phyloP scores from a whole-genome alignment of 768 basidiomycete species.

The Tephrocybe sp. region DNA sequence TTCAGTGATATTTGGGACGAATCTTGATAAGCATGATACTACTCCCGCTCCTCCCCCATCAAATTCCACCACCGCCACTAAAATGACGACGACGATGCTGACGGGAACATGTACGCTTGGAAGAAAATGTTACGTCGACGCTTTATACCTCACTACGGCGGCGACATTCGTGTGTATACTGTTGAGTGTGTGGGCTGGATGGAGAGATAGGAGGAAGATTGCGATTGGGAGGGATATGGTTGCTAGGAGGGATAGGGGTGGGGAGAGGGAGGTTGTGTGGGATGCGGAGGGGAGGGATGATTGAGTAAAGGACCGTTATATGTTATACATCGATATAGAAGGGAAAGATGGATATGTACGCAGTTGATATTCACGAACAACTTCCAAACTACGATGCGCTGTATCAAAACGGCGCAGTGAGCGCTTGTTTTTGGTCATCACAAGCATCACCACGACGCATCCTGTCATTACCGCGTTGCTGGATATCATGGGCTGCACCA shows the following conservation, averaged over 20 bases:
- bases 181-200: conserved; percentile 50
- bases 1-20: conserved; percentile 78
- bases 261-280: too few species aligned
- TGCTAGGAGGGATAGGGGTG: too few species aligned
- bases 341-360: too few species aligned
- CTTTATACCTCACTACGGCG: conserved; percentile 48
- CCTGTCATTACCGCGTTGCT: too few species aligned
- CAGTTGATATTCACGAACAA: too few species aligned
- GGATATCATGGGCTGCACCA: too few species aligned
- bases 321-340: too few species aligned
- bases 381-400: too few species aligned
- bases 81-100: conserved; percentile 19
- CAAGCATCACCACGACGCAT: too few species aligned
- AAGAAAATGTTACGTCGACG: conserved; percentile 56
- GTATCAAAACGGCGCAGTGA: too few species aligned
- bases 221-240: neutral
- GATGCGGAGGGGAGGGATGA: neutral
- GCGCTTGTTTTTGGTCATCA: too few species aligned
- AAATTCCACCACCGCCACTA: conserved; percentile 19
- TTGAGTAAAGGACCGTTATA: too few species aligned
- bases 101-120: conserved; percentile 46
- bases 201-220: conserved; percentile 42
- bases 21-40: conserved; percentile 67
- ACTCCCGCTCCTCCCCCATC: neutral
- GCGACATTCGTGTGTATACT: conserved; percentile 44